Conservation (phyloP, 257 asterid genomes). For the Euphrasia confusa region DNA sequence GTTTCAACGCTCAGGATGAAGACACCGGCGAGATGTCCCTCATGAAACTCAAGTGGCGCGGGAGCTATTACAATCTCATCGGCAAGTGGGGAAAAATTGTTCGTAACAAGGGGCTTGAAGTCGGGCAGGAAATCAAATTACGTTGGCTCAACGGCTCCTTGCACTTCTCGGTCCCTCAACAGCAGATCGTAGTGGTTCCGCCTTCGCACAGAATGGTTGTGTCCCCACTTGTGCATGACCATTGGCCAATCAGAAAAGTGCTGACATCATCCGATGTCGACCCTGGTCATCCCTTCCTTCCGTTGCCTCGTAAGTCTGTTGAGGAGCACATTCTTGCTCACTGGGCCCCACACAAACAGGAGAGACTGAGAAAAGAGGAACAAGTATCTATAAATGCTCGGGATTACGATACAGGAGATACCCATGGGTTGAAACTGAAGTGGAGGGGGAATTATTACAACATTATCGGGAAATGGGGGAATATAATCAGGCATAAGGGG, state of each 20-base stretch:
- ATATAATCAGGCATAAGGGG: conserved; percentile 59
- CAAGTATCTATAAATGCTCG: conserved; percentile 63
- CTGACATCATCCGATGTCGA: conserved; percentile 73
- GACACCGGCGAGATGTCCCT: conserved; percentile 59
- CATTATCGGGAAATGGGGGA: conserved; percentile 80
- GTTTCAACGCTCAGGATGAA: conserved; percentile 66
- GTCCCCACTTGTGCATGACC: conserved; percentile 48
- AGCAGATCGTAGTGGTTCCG: conserved; percentile 48
- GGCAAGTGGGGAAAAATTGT: conserved; percentile 83
- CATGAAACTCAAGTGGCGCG: conserved; percentile 82
- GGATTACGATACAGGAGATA: conserved; percentile 71
- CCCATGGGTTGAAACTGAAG: conserved; percentile 64
- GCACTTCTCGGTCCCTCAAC: conserved; percentile 75
- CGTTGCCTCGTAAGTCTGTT: conserved; percentile 70
- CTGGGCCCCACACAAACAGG: conserved; percentile 68
- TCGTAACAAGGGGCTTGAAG: conserved; percentile 69
- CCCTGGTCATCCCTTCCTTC: conserved; percentile 76
- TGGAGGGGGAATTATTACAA: conserved; percentile 73
- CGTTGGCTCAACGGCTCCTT: conserved; percentile 67
- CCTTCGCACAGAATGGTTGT: conserved; percentile 52
- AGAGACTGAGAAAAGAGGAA: conserved; percentile 63
- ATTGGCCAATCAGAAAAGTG: conserved; percentile 77
- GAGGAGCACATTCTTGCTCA: conserved; percentile 74
- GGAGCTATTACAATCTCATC: conserved; percentile 74
- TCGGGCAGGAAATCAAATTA: conserved; percentile 71